Evolutionary conservation across 2,329 filamentous ascomycete species (phyloP).

Genomic region (Penicillium nordicum): DNA sequence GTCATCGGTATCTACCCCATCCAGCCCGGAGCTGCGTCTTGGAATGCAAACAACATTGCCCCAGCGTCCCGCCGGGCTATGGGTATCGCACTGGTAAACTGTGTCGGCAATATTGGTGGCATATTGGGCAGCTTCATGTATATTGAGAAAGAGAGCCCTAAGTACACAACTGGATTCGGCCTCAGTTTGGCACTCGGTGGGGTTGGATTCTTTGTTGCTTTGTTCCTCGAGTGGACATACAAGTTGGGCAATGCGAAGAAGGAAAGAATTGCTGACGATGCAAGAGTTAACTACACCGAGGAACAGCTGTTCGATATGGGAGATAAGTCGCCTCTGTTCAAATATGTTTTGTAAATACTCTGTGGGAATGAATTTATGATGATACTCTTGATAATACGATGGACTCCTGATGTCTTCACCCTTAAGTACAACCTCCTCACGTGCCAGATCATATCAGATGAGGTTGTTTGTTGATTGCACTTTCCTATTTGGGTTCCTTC

Average conservation of each 20-base stretch:
- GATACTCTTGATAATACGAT: neutral
- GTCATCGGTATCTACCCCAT: slow-evolving; percentile 27
- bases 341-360: slow-evolving; percentile 25
- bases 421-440: neutral
- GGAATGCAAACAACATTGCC: slow-evolving; percentile 28
- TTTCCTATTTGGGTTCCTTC: neutral
- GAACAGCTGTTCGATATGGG: slow-evolving; percentile 42
- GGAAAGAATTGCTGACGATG: slow-evolving; percentile 6
- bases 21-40: slow-evolving; percentile 24
- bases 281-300: slow-evolving; percentile 31
- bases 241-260: slow-evolving; percentile 19
- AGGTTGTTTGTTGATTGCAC: neutral
- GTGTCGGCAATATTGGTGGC: slow-evolving; percentile 23
- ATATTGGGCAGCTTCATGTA: slow-evolving; percentile 28
- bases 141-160: slow-evolving; percentile 18
- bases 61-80: slow-evolving; percentile 22
- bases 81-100: slow-evolving; percentile 22
- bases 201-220: slow-evolving; percentile 15
- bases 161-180: slow-evolving; percentile 24
- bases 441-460: neutral
- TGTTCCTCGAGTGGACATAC: slow-evolving; percentile 23
- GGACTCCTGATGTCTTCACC: neutral
- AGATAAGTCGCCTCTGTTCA: slow-evolving; percentile 43
- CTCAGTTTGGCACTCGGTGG: slow-evolving; percentile 19
- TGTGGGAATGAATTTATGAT: neutral